phyloP scores from a whole-genome alignment of 805 yeast genomes.

The Yarrowia sp. region DNA sequence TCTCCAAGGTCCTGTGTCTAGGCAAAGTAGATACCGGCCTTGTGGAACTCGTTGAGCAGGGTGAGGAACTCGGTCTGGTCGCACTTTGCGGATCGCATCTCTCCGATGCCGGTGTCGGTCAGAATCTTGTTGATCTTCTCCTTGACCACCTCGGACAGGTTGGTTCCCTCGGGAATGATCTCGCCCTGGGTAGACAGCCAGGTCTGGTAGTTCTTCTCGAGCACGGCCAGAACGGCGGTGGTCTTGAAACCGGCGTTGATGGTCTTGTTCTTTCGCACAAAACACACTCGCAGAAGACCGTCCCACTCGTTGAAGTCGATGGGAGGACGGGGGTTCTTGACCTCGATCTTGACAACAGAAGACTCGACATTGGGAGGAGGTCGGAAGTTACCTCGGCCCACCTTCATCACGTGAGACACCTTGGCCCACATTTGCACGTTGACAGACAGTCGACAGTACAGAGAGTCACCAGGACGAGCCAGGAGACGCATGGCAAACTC shows the following conservation, averaged over 20 bases:
- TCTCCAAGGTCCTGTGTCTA: slow-evolving; percentile 48
- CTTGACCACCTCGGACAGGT: slow-evolving; percentile 58
- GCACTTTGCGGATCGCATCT: slow-evolving; percentile 89
- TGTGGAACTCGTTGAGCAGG: slow-evolving; percentile 89
- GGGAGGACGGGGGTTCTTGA: slow-evolving; percentile 91
- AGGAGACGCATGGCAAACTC: slow-evolving; percentile 92
- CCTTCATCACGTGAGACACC: slow-evolving; percentile 97
- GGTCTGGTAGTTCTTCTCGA: slow-evolving; percentile 88
- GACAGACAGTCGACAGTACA: slow-evolving; percentile 92
- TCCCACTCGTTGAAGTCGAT: slow-evolving; percentile 97
- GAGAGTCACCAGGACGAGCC: slow-evolving; percentile 95
- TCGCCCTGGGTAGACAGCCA: slow-evolving; percentile 59
- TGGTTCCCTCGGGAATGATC: slow-evolving; percentile 51
- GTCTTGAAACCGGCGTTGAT: slow-evolving; percentile 92
- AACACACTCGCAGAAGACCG: slow-evolving; percentile 87
- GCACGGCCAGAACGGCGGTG: slow-evolving; percentile 73
- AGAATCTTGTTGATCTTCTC: slow-evolving; percentile 76
- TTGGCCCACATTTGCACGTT: slow-evolving; percentile 99
- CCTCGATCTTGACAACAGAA: slow-evolving; percentile 90
- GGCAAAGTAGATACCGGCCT: slow-evolving; percentile 96
- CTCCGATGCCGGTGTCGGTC: slow-evolving; percentile 78
- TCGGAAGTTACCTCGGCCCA: slow-evolving; percentile 92
- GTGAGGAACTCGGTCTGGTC: slow-evolving; percentile 91
- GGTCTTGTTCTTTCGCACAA: slow-evolving; percentile 92
- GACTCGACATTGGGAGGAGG: slow-evolving; percentile 99